Evolutionary conservation across 331 rosid species (phyloP).

Genomic region (Quercus tomentella): DNA sequence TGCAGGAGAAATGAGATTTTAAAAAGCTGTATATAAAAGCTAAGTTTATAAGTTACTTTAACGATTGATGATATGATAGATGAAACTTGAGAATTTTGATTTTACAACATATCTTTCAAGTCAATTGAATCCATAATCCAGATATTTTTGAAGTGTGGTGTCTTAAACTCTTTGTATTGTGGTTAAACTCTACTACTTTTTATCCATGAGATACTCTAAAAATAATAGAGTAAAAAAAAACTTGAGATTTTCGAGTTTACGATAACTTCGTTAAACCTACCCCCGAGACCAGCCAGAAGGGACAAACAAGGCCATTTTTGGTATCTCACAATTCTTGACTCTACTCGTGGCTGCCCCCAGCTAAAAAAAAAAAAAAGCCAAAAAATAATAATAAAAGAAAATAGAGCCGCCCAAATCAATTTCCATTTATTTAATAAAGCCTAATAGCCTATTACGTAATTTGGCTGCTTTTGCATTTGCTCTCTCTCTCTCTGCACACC

Average conservation of each 20-base stretch:
- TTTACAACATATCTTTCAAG: too few species aligned
- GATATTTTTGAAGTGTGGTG: too few species aligned
- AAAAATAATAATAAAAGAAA: not conserved
- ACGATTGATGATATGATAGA: fast-evolving
- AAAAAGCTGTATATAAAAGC: fast-evolving
- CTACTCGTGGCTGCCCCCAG: not conserved
- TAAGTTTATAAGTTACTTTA: too few species aligned
- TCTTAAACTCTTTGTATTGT: too few species aligned
- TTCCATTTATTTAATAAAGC: conserved; percentile 18
- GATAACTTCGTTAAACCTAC: too few species aligned
- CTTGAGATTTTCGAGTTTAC: too few species aligned
- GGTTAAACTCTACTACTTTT: too few species aligned
- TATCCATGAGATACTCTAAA: too few species aligned
- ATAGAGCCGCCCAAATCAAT: conserved; percentile 38
- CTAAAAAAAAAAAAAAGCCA: not conserved
- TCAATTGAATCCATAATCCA: too few species aligned
- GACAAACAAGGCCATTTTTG: conserved; percentile 25
- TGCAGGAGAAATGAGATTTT: fast-evolving
- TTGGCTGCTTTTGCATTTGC: not conserved
- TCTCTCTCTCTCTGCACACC: not conserved
- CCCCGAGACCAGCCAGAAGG: too few species aligned
- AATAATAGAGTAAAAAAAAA: too few species aligned
- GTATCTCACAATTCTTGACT: not conserved
- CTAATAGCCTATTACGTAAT: conserved; percentile 16
- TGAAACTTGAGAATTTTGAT: too few species aligned